Conservation (phyloP, 495 filamentous ascomycete species). For the Thozetella sp. region DNA sequence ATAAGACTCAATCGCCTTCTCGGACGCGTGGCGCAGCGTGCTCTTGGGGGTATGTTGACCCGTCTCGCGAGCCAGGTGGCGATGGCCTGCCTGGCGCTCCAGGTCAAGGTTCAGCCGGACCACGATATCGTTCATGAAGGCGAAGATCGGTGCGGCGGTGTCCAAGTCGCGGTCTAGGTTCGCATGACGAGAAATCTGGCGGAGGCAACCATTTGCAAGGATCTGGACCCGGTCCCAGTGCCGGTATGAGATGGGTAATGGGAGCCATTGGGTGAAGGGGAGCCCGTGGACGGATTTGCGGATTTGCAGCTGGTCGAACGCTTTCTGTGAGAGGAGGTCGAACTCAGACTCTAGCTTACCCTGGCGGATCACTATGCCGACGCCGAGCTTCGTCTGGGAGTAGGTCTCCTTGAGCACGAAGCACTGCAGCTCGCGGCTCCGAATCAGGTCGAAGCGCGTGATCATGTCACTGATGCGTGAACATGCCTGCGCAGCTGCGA, state of each 20-base stretch:
- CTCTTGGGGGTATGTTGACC: conserved; percentile 18
- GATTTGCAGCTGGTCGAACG: conserved; percentile 27
- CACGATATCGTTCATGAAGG: conserved; percentile 54
- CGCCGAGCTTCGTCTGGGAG: conserved; percentile 36
- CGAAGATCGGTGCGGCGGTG: conserved; percentile 36
- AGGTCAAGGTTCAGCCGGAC: conserved; percentile 43
- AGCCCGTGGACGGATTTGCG: conserved; percentile 39
- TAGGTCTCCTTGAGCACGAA: conserved; percentile 49
- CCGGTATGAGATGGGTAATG: conserved; percentile 44
- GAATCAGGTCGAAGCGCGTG: conserved; percentile 38
- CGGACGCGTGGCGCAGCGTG: conserved; percentile 46
- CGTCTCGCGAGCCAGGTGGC: background rate
- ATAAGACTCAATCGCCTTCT: conserved; percentile 55
- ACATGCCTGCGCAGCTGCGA: conserved; percentile 37
- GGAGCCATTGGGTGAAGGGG: conserved; percentile 44
- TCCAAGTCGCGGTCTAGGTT: conserved; percentile 2
- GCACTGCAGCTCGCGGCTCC: conserved; percentile 49
- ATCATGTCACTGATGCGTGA: conserved; percentile 31
- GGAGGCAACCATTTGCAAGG: conserved; percentile 18
- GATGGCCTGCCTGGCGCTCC: conserved; percentile 1
- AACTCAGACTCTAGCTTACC: conserved; percentile 45
- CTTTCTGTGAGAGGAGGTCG: conserved; percentile 45
- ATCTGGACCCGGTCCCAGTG: conserved; percentile 41
- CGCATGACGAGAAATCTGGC: conserved; percentile 10
- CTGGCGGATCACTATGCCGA: conserved; percentile 35